Conservation (phyloP, 169 alveolate genomes). For the Plasmodium gonderi region DNA sequence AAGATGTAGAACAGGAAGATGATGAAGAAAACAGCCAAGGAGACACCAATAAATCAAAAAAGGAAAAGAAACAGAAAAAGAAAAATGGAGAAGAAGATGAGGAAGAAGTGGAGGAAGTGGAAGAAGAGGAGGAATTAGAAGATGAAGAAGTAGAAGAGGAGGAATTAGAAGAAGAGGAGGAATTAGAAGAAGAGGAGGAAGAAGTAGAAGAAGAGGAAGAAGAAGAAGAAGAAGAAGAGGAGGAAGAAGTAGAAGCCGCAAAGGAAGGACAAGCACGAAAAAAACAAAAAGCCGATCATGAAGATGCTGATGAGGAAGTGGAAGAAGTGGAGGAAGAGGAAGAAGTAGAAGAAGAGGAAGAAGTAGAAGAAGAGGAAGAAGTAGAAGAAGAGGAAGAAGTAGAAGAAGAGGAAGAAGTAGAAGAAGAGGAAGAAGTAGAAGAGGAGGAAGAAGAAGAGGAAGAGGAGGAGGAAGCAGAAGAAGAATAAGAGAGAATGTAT, state of each 20-base stretch:
- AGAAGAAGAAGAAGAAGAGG: not conserved
- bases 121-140: conserved; percentile 9
- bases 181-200: not conserved
- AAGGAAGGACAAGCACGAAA: not conserved
- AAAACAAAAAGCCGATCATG: not conserved
- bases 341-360: not conserved
- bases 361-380: not conserved
- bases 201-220: not conserved
- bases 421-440: conserved; percentile 15
- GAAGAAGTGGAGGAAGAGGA: conserved; percentile 37
- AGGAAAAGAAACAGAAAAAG: not conserved
- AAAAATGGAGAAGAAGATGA: not conserved
- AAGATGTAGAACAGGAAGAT: not conserved
- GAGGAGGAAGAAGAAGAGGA: conserved; percentile 5
- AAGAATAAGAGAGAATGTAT: not conserved
- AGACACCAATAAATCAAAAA: not conserved
- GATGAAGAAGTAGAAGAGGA: conserved; percentile 9
- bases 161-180: not conserved
- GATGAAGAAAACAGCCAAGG: not conserved
- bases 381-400: not conserved
- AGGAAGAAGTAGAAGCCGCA: not conserved
- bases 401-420: not conserved
- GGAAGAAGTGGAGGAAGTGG: not conserved
- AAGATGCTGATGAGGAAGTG: conserved; percentile 19
- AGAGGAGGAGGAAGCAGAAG: not conserved